Percentiles rank a stretch among this genome's conserved stretches.
Evolutionary conservation across 2,329 filamentous ascomycete genomes (phyloP).

Genomic region (Arthrobotrys entomopaga): DNA sequence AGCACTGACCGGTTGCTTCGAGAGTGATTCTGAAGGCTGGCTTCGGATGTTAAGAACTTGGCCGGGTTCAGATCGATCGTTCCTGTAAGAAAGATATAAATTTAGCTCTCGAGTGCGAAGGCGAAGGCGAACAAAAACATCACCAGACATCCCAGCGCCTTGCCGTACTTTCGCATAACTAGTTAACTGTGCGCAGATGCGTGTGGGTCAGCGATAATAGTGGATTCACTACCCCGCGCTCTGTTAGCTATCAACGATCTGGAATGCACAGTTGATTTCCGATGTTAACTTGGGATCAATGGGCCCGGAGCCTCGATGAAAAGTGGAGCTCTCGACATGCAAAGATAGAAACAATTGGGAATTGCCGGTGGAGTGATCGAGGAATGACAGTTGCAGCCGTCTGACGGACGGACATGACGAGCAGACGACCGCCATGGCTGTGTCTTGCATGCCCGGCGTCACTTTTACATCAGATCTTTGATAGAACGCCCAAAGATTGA

Average conservation of each 20-base stretch:
- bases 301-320: background rate
- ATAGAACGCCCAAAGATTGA: background rate
- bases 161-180: too few relatives aligned
- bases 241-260: too few relatives aligned
- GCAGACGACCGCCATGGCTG: constrained; percentile 18
- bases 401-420: background rate
- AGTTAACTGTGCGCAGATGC: too few relatives aligned
- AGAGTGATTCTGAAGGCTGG: constrained; percentile 19
- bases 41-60: constrained; percentile 10
- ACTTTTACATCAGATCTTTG: constrained; percentile 26
- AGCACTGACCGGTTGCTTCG: constrained; percentile 9
- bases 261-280: background rate
- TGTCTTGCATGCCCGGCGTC: constrained; percentile 25
- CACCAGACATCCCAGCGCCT: too few relatives aligned
- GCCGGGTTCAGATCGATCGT: constrained; percentile 10
- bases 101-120: constrained; percentile 27
- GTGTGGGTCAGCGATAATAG: too few relatives aligned
- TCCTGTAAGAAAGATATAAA: constrained; percentile 20
- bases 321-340: background rate
- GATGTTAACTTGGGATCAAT: background rate
- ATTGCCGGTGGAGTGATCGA: background rate
- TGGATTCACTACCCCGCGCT: background rate
- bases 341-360: constrained; percentile 17
- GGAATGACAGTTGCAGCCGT: background rate
- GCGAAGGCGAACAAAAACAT: background rate